phyloP scores from a whole-genome alignment of 352 stramenopile genomes.

The Phytophthora quininea region DNA sequence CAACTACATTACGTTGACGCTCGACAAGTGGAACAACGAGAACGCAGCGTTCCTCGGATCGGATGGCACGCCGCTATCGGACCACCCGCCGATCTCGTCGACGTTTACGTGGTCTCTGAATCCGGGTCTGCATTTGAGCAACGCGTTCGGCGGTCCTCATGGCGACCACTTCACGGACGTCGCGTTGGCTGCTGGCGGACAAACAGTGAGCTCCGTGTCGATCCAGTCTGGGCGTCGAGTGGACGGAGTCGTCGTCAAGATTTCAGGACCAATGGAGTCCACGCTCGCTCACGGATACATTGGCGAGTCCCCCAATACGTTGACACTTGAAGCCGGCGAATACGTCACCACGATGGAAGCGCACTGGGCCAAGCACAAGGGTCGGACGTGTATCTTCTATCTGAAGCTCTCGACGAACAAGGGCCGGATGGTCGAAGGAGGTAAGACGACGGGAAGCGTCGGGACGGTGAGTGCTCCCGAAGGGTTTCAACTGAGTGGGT shows the following conservation, averaged over 20 bases:
- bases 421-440: not conserved
- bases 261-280: not conserved
- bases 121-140: slow-evolving; percentile 17
- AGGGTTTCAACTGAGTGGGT: not conserved
- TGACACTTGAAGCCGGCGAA: not conserved
- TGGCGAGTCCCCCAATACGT: not conserved
- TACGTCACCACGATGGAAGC: not conserved
- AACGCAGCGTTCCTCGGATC: slow-evolving; percentile 31
- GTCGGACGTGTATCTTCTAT: not conserved
- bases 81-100: slow-evolving; percentile 33
- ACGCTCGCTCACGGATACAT: not conserved
- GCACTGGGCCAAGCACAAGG: not conserved
- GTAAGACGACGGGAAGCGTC: not conserved
- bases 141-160: not conserved
- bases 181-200: not conserved
- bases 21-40: slow-evolving; percentile 39
- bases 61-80: not conserved
- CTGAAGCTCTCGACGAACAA: not conserved
- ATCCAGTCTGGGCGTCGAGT: not conserved
- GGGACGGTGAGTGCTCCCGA: not conserved
- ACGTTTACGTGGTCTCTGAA: slow-evolving; percentile 39
- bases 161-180: not conserved
- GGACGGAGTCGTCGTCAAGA: not conserved
- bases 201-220: not conserved
- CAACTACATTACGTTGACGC: slow-evolving; percentile 41